Evolutionary conservation across 495 filamentous ascomycete genomes (phyloP), one percentile per base, ranked within the genome.

Genomic region (Xylaria curta): DNA sequence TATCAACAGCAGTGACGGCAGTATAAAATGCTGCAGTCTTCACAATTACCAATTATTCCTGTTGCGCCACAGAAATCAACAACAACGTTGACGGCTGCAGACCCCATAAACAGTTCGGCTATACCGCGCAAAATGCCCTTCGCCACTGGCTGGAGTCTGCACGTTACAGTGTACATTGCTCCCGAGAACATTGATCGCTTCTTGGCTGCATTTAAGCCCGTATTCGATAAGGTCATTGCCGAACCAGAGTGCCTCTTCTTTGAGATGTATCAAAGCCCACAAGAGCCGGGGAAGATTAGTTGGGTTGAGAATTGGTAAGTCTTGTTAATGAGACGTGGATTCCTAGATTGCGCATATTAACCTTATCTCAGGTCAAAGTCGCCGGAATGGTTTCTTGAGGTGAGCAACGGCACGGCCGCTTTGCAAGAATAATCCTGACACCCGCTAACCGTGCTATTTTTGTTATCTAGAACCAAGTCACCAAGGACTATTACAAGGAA

Each of bases 241-340:
- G 85, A 87, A 74, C 82, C 83, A 1, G 82, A 86, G 40, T 85
- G 82, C 68, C 79, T 79, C 12, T 87, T 86, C 74, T 87, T 87
- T 69, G 84, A 87, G 72, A 72, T 86, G 9, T 87, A 84, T 62
- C 79, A 80, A 66, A 78, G 76, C 19, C 68, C 74, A 1, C 80
- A 82, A 44, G 75, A 84, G 8, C 84, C 84, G 13, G 84, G 84
- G 17, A 80, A 77, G 46, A 62, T 87, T 28, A 81, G 76, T 33
- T 86, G 81, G 78, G 79, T 87, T 24, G 84, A 87, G 70, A 82
- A 87, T 62, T 87, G 85, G 84, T 70, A 17, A 70, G 68, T 64
- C 24, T 12, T 40, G 21, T 19, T 46, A 13, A 15, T n/a, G 38
- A 49, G n/a, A 1, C 33, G 13, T 33, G 9, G 17, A 60, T 6